Base-by-base conservation (phyloP, 2,329 filamentous ascomycete species). In the Fusarium irregulare region DNA sequence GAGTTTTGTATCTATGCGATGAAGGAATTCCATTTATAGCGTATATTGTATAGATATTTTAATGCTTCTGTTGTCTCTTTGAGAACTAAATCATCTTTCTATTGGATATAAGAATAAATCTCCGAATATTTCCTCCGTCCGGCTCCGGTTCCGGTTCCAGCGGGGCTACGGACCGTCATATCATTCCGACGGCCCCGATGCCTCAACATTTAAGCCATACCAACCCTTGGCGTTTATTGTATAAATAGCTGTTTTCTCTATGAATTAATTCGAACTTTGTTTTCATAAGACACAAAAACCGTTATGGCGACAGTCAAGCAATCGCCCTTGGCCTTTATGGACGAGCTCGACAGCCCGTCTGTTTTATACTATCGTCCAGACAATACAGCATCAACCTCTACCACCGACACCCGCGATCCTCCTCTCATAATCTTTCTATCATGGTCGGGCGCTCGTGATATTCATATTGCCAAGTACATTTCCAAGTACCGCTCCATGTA, bases 381-480 rank as follows among this genome's bases (percentile, higher is more conserved):
- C 41, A 44, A 53, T 23, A 14, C 54, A 13, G 21, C 42, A 16
- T 21, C 61, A 21, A 16, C 46, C 3, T 27, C 46, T 10, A 42
- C 21, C 6, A 12, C 13, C 20, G 27, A 16, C n/a, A 28, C 42
- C 8, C n/a, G 11, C 32, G 73, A 79, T 12, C 85, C 86, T 14
- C 81, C 81, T 56, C 80, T 87, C 37, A 80, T 87, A 59, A 66
- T 87, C 25, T 50, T 87, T 37, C 80, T 82, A 37, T 78, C 81
- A 10, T 88, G 86, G 86, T 85, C 86, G 80, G 82, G 80, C 46
- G 85, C 86, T 12, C 79, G 75, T n/a, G 82, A 85, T 41, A 74
- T 75, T 9, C 84, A 87, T 72, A 82, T 87, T 46, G 80, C 80
- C 68, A 88, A 88, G 70, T 88, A 87, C 73, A 79, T 85, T 28